A percentile compares a stretch with the other conserved stretches of the same genome.
Evolutionary conservation across 805 yeast genomes (phyloP).

Genomic region (Lipomyces yamadae): DNA sequence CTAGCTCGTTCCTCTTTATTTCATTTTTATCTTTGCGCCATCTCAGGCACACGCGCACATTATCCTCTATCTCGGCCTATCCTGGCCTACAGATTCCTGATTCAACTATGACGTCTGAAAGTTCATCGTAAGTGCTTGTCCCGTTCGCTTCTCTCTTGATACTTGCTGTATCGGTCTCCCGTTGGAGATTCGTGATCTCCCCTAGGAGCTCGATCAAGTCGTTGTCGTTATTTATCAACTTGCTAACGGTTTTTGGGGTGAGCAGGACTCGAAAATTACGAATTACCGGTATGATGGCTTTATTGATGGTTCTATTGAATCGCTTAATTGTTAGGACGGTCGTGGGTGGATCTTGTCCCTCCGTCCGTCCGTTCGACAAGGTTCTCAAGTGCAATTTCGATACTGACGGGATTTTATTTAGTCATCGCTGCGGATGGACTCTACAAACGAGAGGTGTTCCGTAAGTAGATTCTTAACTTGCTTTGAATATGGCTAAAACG

Average conservation of each 20-base stretch:
- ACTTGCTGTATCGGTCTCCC: background rate
- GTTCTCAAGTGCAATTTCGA: background rate
- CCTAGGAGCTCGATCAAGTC: conserved; percentile 10
- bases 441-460: conserved; percentile 90
- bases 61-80: background rate
- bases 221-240: background rate
- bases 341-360: background rate
- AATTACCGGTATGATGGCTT: conserved; percentile 29
- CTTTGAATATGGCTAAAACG: background rate
- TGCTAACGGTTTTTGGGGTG: background rate
- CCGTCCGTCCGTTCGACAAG: conserved; percentile 1
- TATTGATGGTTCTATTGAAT: background rate
- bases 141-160: background rate
- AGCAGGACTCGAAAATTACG: conserved; percentile 34
- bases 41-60: background rate
- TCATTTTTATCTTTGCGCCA: background rate
- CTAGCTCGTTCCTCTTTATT: conserved; percentile 7
- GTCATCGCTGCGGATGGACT: conserved; percentile 95
- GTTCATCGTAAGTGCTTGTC: conserved; percentile 15
- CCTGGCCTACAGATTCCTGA: conserved; percentile 1
- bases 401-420: conserved; percentile 13
- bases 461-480: conserved; percentile 47
- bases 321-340: background rate
- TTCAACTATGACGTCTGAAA: conserved; percentile 16
- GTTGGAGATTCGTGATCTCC: conserved; percentile 11